Evolutionary conservation across 768 basidiomycete species (phyloP).

Genomic region (Hygrophorus pudorinus): DNA sequence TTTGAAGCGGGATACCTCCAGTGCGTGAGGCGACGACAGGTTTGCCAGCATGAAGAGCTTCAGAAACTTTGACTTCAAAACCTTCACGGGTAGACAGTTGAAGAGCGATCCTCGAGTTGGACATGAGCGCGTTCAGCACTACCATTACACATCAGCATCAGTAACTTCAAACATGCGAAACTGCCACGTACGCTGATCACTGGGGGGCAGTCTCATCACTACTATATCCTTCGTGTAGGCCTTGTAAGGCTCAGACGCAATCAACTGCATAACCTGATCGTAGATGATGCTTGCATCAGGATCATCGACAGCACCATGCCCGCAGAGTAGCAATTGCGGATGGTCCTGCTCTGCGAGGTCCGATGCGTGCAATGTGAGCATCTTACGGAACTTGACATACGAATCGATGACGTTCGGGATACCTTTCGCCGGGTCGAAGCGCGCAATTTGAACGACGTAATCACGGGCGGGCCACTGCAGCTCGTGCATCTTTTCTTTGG

Average conservation of each 20-base stretch:
- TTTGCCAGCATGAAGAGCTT: conserved; percentile 85
- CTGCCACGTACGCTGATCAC: conserved; percentile 60
- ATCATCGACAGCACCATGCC: conserved; percentile 91
- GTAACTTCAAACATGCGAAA: neutral
- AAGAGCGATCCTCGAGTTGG: conserved; percentile 80
- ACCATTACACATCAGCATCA: conserved; percentile 10
- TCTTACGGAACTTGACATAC: conserved; percentile 72
- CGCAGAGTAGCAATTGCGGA: conserved; percentile 76
- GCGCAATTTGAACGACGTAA: conserved; percentile 87
- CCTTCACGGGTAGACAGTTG: conserved; percentile 93
- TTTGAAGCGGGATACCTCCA: conserved; percentile 91
- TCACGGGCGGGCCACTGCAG: conserved; percentile 73
- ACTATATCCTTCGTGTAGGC: conserved; percentile 54
- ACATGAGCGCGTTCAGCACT: conserved; percentile 85
- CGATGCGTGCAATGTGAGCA: conserved; percentile 35
- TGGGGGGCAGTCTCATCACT: conserved; percentile 74
- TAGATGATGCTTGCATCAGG: conserved; percentile 92
- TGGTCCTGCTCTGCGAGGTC: conserved; percentile 38
- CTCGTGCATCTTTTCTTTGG: conserved; percentile 72
- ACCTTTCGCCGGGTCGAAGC: conserved; percentile 81
- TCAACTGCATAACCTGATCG: conserved; percentile 60
- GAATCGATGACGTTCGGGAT: conserved; percentile 81
- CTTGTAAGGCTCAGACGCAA: conserved; percentile 41
- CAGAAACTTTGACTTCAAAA: conserved; percentile 95
- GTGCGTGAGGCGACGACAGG: conserved; percentile 79